phyloP scores from a whole-genome alignment of 108 stramenopile species.

The Cylindrotheca closterium region DNA sequence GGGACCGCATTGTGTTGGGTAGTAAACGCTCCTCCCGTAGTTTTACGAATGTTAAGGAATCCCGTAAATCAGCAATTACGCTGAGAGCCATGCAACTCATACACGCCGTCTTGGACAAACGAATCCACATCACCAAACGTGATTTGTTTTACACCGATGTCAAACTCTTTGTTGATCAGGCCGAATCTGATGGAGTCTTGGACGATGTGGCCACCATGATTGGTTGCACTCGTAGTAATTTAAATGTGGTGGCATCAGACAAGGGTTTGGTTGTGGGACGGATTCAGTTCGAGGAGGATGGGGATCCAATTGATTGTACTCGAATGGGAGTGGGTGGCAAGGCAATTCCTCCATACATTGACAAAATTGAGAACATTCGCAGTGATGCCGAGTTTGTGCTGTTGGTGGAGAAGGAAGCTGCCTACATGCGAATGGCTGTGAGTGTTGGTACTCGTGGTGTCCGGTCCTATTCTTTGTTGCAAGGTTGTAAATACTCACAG shows the following conservation, averaged over 20 bases:
- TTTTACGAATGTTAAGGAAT: constrained; percentile 83
- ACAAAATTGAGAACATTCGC: constrained; percentile 92
- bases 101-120: constrained; percentile 87
- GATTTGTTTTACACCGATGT: constrained; percentile 99
- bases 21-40: constrained; percentile 57
- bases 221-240: constrained; percentile 93
- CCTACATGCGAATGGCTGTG: constrained; percentile 96
- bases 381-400: constrained; percentile 96
- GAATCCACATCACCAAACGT: constrained; percentile 98
- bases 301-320: constrained; percentile 95
- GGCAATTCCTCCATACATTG: constrained; percentile 96
- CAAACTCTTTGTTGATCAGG: constrained; percentile 95
- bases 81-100: constrained; percentile 92
- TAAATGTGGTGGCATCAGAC: constrained; percentile 96
- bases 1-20: constrained; percentile 90
- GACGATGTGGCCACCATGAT: constrained; percentile 97
- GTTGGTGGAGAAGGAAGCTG: constrained; percentile 98
- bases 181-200: constrained; percentile 90
- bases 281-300: constrained; percentile 89
- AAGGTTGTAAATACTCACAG: background rate
- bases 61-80: constrained; percentile 93
- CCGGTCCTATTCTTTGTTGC: background rate
- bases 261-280: constrained; percentile 97
- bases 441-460: background rate
- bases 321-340: constrained; percentile 96